Evolutionary conservation across 1,284 basidiomycete genomes (phyloP).

Genomic region (Apiotrichum sp.): DNA sequence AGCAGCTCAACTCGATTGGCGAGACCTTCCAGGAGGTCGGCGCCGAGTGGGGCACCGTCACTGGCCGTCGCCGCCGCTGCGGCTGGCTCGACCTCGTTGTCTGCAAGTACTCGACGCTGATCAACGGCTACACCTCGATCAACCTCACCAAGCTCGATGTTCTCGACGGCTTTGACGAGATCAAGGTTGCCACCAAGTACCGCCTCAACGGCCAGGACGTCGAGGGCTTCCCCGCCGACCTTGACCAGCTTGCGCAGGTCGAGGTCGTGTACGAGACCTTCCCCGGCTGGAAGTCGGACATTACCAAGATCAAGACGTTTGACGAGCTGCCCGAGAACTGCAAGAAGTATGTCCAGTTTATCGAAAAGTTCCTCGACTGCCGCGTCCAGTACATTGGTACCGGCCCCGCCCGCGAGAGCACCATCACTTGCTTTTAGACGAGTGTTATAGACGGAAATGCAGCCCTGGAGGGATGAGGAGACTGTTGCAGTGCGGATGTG

Average conservation of each 20-base stretch:
- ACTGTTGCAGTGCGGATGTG: too few species aligned
- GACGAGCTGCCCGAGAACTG: constrained; percentile 78
- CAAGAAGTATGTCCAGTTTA: constrained; percentile 79
- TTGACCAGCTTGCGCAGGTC: constrained; percentile 72
- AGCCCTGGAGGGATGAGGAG: not conserved
- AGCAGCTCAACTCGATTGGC: constrained; percentile 82
- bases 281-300: constrained; percentile 85
- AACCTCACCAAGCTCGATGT: constrained; percentile 97
- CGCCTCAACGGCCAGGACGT: constrained; percentile 70
- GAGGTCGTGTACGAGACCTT: constrained; percentile 85
- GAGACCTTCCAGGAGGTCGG: constrained; percentile 90
- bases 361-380: constrained; percentile 73
- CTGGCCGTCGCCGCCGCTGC: constrained; percentile 83
- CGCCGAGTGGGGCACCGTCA: constrained; percentile 84
- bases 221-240: constrained; percentile 83
- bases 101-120: constrained; percentile 81
- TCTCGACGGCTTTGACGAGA: constrained; percentile 75
- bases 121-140: constrained; percentile 91
- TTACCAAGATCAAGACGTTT: constrained; percentile 61
- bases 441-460: not conserved
- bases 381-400: constrained; percentile 58
- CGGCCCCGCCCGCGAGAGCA: constrained; percentile 43
- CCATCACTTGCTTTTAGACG: constrained; percentile 28
- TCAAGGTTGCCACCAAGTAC: constrained; percentile 85
- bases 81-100: constrained; percentile 98